Evolutionary conservation across 2,329 filamentous ascomycete genomes (phyloP).

Genomic region (Paecilomyces dactylethromorphus): DNA sequence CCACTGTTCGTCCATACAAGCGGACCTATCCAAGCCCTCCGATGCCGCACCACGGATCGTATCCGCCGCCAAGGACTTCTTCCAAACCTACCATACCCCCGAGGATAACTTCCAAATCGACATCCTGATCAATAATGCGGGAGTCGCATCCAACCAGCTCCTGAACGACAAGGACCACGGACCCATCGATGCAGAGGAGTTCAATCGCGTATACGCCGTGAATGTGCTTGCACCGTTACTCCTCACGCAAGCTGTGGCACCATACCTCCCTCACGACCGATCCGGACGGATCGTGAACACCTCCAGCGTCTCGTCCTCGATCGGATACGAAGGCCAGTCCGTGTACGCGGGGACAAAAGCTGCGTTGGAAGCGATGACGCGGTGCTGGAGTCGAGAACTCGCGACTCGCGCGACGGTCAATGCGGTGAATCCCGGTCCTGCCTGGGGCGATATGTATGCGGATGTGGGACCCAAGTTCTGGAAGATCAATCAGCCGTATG

Average conservation of each 20-base stretch:
- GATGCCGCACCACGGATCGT: constrained; percentile 5
- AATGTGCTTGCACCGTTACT: constrained; percentile 55
- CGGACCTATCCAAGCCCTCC: constrained; percentile 5
- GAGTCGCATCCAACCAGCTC: constrained; percentile 32
- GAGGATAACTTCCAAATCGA: constrained; percentile 44
- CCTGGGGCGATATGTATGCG: constrained; percentile 42
- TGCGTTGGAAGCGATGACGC: constrained; percentile 57
- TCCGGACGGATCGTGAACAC: constrained; percentile 54
- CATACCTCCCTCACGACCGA: constrained; percentile 51
- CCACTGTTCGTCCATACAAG: constrained; percentile 4
- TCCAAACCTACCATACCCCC: constrained; percentile 3
- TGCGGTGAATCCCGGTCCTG: constrained; percentile 53
- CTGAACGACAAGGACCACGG: constrained; percentile 4
- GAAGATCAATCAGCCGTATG: constrained; percentile 46
- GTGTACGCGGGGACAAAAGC: constrained; percentile 58
- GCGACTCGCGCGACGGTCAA: constrained; percentile 52
- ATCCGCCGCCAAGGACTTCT: constrained; percentile 6
- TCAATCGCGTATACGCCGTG: constrained; percentile 50
- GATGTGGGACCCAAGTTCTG: constrained; percentile 38
- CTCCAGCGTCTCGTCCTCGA: constrained; percentile 47
- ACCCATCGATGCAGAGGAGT: constrained; percentile 43
- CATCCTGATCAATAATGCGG: constrained; percentile 55
- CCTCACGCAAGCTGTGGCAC: constrained; percentile 48
- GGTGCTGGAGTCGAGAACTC: constrained; percentile 54
- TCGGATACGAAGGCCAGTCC: constrained; percentile 49